Base-by-base conservation (phyloP, 2,329 filamentous ascomycete species). In the Arthroderma sp. region DNA sequence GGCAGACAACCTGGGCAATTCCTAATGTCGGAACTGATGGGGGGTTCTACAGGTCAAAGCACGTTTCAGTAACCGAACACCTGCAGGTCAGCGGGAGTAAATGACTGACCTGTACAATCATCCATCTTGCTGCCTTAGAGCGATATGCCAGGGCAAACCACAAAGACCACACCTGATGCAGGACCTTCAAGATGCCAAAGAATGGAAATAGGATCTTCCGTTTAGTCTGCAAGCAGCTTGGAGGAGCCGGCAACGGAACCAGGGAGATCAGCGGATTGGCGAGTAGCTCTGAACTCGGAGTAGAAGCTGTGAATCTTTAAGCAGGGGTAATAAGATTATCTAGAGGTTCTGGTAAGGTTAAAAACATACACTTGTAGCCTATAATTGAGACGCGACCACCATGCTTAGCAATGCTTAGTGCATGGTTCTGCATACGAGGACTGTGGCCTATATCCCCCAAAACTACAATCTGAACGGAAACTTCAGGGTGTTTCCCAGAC, bases 361-460 rank as follows among this genome's bases (percentile, higher is more conserved):
- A 4, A 11, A 45, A 40, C 59, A 49, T 61, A 88, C 86, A 85
- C 60, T 81, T 72, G 60, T 95, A 96, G 38, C 89, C 91, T 53
- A 98, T 81, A 8, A 98, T 68, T 59, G 89, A 80, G 15, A 95
- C 89, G 31, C 74, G 73, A 5, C 80, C 82, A 27, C 85, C 85
- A 57, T 87, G 80, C 55, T 81, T 83, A 36, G 86, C 85, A 56
- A 96, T 80, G 61, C 89, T 96, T 53, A 94, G 70, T 15, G 89
- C 89, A 73, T 98, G 91, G 57, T 98, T 96, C 60, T 96, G 88
- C 89, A 98, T 98, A 46, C 91, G 85, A 41, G 91, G 91, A 60
- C 89, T 96, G 38, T 88, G 79, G 34, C 91, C 91, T 61, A 98
- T 88, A 59, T 98, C 91, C 38, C 91, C 91, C 29, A 98, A 75